Base-by-base conservation (phyloP, 441 rosid genomes). In the Metrosideros polymorpha region DNA sequence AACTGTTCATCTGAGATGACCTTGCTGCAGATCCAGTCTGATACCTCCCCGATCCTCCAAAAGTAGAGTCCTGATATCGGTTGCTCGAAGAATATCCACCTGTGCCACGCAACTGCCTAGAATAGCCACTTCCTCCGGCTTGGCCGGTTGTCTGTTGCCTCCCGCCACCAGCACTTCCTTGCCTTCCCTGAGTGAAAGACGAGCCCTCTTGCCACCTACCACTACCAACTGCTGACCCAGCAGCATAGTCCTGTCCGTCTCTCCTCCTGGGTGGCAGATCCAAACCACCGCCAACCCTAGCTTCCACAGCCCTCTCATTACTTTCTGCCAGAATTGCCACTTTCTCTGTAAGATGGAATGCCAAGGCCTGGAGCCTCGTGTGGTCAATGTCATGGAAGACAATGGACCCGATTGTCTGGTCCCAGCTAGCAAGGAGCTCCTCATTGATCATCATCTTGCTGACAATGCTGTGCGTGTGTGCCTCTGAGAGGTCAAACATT, bases 371-470 rank as follows among this genome's bases (percentile, higher is more conserved):
- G 84, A 95, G 53, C 92, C 95, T 95, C n/a, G 93, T 88, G 84
- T 92, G 92, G 89, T 93, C 93, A 22, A 93, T 92, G 42, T 93
- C 94, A 25, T 92, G 97, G 95, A 96, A 95, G 89, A 95, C 84
- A 17, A 95, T 88, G 89, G 97, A 95, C 10, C 82, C 89, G 9
- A 96, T 93, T 52, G 97, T 96, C 91, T 96, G 98, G 89, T 95
- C 97, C 99, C 98, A 96, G 84, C 93, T 92, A 55, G 97, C 98
- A 42, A 90, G 92, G 75, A 95, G 95, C 89, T 95, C 97, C 87
- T 94, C 97, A 12, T 89, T 92, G 87, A 95, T 93, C 95, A 94
- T 94, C 97, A 94, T 92, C 92, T 93, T 95, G 91, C 95, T 95
- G 12, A 92, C 93, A 22, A 92, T 87, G 88, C 95, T 88, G 85